phyloP scores from a whole-genome alignment of 441 rosid species.

The Populus trichocarpa region DNA sequence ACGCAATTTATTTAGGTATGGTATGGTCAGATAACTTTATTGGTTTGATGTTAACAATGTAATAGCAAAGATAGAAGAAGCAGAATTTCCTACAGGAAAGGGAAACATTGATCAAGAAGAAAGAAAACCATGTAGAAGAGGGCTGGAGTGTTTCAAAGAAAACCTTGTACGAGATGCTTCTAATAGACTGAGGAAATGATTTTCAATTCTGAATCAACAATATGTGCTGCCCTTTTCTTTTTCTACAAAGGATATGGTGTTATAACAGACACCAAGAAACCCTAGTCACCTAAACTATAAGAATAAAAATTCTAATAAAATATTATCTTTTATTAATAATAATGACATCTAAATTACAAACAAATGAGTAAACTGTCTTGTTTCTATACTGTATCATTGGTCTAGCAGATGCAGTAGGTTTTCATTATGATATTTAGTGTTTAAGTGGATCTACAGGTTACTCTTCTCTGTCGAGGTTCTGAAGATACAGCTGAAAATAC shows the following conservation, averaged over 20 bases:
- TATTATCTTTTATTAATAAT: too few species aligned
- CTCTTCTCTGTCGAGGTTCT: constrained; percentile 87
- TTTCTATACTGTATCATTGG: neutral
- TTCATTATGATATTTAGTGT: neutral
- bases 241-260: neutral
- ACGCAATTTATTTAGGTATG: neutral
- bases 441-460: constrained; percentile 48
- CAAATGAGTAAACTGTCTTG: neutral
- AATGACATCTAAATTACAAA: neutral
- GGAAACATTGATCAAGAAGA: neutral
- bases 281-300: neutral
- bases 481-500: constrained; percentile 63
- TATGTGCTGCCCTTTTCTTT: neutral
- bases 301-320: neutral
- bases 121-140: neutral
- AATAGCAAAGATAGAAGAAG: neutral
- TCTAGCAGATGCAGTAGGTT: neutral
- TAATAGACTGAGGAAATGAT: neutral
- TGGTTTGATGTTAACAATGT: neutral
- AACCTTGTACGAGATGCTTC: neutral
- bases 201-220: neutral
- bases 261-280: neutral
- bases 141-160: neutral
- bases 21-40: neutral
- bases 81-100: neutral